Evolutionary conservation across 2,329 filamentous ascomycete species (phyloP).

Genomic region (Colletotrichum orbiculare): DNA sequence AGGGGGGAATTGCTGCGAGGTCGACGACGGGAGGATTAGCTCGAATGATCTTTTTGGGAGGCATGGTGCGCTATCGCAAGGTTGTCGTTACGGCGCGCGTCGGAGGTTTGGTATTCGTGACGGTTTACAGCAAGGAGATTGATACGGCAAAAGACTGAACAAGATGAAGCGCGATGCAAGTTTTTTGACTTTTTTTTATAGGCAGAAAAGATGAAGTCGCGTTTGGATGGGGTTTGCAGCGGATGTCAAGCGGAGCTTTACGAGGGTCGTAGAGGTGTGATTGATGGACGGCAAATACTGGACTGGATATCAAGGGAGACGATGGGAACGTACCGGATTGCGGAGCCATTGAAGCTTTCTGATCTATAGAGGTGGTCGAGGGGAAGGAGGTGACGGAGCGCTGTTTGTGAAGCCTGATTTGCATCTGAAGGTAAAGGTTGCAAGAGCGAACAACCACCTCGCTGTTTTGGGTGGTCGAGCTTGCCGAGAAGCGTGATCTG

Average conservation of each 20-base stretch:
- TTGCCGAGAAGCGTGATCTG: slow-evolving; percentile 12
- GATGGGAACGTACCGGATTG: slow-evolving; percentile 33
- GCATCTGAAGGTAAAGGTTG: slow-evolving; percentile 23
- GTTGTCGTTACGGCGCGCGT: neutral
- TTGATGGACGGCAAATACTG: neutral
- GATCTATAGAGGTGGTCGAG: neutral
- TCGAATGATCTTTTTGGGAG: slow-evolving; percentile 50
- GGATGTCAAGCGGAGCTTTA: slow-evolving; percentile 35
- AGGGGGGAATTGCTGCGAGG: slow-evolving; percentile 63
- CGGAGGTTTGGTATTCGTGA: neutral
- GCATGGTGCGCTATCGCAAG: slow-evolving; percentile 40
- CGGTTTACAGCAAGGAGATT: neutral
- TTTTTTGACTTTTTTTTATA: slow-evolving; percentile 11
- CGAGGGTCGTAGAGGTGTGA: slow-evolving; percentile 22
- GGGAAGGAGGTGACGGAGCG: neutral
- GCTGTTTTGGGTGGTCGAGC: slow-evolving; percentile 13
- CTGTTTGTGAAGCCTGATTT: slow-evolving; percentile 17
- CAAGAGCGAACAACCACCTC: slow-evolving; percentile 7
- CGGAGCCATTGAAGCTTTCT: slow-evolving; percentile 33
- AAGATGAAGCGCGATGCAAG: slow-evolving; percentile 2
- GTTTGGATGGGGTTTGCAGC: slow-evolving; percentile 31
- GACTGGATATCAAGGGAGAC: slow-evolving; percentile 25
- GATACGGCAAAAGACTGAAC: neutral
- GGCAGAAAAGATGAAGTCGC: slow-evolving; percentile 23
- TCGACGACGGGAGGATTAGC: slow-evolving; percentile 48